These are phyloP conservation scores for Macrophomina phaseolina DNA, from an alignment of 2,329 filamentous ascomycete genomes.

Conservation along the genomic window DNA sequence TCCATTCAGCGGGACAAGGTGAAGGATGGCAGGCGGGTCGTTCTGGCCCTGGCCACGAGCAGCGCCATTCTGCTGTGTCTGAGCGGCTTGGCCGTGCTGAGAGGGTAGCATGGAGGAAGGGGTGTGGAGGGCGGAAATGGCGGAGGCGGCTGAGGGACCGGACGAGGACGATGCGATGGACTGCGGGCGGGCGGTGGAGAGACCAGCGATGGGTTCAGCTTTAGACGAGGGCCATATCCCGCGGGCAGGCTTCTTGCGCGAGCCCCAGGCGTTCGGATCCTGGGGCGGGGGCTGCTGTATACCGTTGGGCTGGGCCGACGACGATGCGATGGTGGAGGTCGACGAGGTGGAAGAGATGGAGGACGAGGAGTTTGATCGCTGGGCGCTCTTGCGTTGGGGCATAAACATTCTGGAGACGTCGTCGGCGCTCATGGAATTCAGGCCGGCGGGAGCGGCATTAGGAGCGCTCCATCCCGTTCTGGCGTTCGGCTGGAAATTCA, in stretches of 20 bases:
- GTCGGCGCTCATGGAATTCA: constrained; percentile 78
- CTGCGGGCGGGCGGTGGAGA: constrained; percentile 67
- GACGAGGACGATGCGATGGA: constrained; percentile 64
- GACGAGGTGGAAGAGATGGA: constrained; percentile 73
- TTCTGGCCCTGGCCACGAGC: constrained; percentile 48
- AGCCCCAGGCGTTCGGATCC: constrained; percentile 44
- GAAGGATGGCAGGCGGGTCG: constrained; percentile 77
- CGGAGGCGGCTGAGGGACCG: constrained; percentile 64
- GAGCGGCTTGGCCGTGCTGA: constrained; percentile 70
- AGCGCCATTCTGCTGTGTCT: constrained; percentile 63
- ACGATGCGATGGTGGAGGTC: constrained; percentile 68
- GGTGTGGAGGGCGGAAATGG: constrained; percentile 68
- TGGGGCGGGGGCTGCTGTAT: constrained; percentile 46
- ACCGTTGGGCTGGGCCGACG: constrained; percentile 68
- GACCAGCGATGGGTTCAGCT: constrained; percentile 67
- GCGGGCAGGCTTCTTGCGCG: constrained; percentile 57
- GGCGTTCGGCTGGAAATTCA: constrained; percentile 66
- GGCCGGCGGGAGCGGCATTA: constrained; percentile 64
- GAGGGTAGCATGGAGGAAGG: constrained; percentile 68
- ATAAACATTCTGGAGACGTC: constrained; percentile 87
- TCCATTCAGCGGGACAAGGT: constrained; percentile 87
- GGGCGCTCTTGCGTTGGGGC: constrained; percentile 78
- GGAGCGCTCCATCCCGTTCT: constrained; percentile 66
- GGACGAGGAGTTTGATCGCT: constrained; percentile 89
- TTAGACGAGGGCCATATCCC: constrained; percentile 71